These are phyloP conservation scores for Kregervanrija delftensis DNA, from an alignment of 805 yeast genomes.

Conservation along the genomic window DNA sequence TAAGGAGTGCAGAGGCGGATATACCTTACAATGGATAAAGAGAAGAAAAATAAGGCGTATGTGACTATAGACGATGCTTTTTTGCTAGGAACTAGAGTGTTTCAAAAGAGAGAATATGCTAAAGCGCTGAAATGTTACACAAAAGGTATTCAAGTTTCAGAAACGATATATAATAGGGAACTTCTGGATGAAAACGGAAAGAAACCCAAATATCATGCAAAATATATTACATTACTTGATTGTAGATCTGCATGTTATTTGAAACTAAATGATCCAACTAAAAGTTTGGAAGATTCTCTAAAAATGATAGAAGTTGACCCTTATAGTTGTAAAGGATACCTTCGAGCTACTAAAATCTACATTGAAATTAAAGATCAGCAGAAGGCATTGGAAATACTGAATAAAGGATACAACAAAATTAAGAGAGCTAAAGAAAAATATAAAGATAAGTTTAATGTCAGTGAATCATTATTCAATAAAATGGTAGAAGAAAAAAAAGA, in stretches of 20 bases:
- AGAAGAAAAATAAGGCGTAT: not conserved
- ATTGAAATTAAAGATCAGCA: slow-evolving; percentile 17
- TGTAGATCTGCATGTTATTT: slow-evolving; percentile 45
- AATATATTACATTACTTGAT: slow-evolving; percentile 26
- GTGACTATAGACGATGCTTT: slow-evolving; percentile 5
- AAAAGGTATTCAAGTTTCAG: slow-evolving; percentile 11
- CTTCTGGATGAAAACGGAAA: not conserved
- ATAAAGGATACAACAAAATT: slow-evolving; percentile 33
- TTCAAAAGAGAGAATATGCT: slow-evolving; percentile 14
- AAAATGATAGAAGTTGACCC: slow-evolving; percentile 33
- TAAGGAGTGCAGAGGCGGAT: too few species aligned
- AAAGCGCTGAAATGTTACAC: slow-evolving; percentile 18
- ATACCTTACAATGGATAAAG: too few species aligned
- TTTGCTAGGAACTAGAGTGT: slow-evolving; percentile 14
- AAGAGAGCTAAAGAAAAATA: slow-evolving; percentile 25
- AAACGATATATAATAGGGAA: slow-evolving; percentile 4
- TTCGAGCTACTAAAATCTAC: slow-evolving; percentile 36
- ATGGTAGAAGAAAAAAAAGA: slow-evolving; percentile 12
- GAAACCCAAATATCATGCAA: slow-evolving; percentile 5
- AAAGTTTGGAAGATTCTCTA: slow-evolving; percentile 34
- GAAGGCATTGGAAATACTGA: slow-evolving; percentile 32
- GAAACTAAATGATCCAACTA: slow-evolving; percentile 27
- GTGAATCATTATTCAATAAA: slow-evolving; percentile 27
- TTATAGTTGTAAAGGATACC: slow-evolving; percentile 41
- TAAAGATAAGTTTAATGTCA: slow-evolving; percentile 21